A percentile compares a stretch with the other conserved stretches of the same genome.
Evolutionary conservation across 1,284 basidiomycete species (phyloP).

Genomic region (Melampsora larici-populina): DNA sequence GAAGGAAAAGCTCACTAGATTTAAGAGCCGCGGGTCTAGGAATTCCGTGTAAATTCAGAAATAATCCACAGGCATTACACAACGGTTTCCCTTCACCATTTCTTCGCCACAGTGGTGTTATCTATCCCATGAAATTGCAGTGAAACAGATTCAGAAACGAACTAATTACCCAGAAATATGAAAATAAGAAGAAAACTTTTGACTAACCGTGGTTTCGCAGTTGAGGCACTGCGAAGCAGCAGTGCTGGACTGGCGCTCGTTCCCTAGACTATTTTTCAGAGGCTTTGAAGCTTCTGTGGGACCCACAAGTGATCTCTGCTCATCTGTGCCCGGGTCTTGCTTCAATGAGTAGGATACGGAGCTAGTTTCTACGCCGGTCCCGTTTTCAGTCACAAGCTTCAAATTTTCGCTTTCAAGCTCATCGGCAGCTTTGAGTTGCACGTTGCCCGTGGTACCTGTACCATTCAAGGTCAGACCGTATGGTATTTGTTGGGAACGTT

Average conservation of each 20-base stretch:
- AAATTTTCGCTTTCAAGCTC: background rate
- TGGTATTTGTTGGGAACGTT: conserved; percentile 30
- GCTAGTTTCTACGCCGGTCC: background rate
- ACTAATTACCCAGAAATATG: background rate
- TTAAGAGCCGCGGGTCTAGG: conserved; percentile 22
- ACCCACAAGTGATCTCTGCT: background rate
- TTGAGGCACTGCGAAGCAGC: conserved; percentile 13
- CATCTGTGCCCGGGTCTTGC: background rate
- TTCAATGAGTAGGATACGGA: background rate
- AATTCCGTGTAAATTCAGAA: conserved; percentile 33
- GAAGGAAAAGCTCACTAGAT: conserved; percentile 7
- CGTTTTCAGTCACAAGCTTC: background rate
- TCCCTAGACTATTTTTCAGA: background rate
- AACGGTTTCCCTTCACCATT: conserved; percentile 54
- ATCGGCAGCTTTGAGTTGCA: background rate
- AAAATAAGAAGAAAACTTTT: background rate
- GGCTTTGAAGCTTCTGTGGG: background rate
- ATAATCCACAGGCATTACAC: conserved; percentile 52
- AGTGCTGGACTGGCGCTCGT: background rate
- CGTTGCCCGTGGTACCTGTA: background rate
- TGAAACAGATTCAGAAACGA: conserved; percentile 14
- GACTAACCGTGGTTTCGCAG: conserved; percentile 27
- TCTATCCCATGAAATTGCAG: conserved; percentile 10
- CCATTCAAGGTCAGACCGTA: conserved; percentile 11
- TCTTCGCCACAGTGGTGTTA: conserved; percentile 53